Conservation (phyloP, 75 land plant genomes). For the Ceratopteris richardii region DNA sequence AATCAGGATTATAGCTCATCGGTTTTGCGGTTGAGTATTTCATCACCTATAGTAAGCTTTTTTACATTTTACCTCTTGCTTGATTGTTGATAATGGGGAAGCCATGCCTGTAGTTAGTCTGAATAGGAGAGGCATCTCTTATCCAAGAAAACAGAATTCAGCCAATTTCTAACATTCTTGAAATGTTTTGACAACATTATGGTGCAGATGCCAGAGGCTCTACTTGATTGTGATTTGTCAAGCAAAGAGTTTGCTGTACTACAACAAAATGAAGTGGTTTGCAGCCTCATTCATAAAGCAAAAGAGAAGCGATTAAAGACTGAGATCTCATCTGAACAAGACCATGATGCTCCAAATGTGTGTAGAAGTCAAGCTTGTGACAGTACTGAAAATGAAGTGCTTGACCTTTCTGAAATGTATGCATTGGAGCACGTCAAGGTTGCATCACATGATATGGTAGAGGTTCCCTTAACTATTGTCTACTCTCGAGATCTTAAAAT, state of each 20-base stretch:
- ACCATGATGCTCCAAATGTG: background rate
- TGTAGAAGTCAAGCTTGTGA: too few species aligned
- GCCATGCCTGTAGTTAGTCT: too few species aligned
- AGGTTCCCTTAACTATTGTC: constrained; percentile 70
- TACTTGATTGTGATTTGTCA: constrained; percentile 73
- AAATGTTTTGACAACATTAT: background rate
- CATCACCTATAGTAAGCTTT: constrained; percentile 74
- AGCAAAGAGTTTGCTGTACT: constrained; percentile 33
- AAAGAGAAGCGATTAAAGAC: too few species aligned
- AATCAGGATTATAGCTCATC: constrained; percentile 77
- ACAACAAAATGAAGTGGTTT: constrained; percentile 66
- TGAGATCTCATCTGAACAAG: background rate
- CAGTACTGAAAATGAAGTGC: constrained; percentile 4
- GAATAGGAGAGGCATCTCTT: too few species aligned
- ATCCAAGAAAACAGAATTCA: too few species aligned
- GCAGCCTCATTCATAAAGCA: constrained; percentile 25
- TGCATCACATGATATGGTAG: constrained; percentile 56
- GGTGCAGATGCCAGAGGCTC: constrained; percentile 89
- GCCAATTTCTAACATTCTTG: background rate
- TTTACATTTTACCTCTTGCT: background rate
- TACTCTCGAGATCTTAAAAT: constrained; percentile 26
- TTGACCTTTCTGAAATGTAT: constrained; percentile 36
- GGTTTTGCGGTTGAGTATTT: constrained; percentile 61
- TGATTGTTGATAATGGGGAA: too few species aligned
- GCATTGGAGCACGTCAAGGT: constrained; percentile 53